Evolutionary conservation across 2,329 filamentous ascomycete species (phyloP).

Genomic region (Penicillium sp.): DNA sequence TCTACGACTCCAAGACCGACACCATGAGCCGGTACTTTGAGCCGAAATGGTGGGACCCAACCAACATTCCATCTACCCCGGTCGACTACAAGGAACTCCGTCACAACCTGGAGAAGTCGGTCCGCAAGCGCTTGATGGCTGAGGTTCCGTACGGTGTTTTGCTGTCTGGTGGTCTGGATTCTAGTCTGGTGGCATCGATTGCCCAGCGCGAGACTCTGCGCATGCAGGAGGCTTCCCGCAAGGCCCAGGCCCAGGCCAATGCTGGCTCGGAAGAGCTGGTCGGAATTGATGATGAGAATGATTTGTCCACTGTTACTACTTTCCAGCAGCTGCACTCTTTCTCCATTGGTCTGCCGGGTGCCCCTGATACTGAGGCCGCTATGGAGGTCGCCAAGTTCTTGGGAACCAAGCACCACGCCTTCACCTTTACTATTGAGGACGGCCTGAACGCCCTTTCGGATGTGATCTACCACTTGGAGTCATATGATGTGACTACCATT

Average conservation of each 20-base stretch:
- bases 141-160: conserved; percentile 97
- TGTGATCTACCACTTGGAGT: conserved; percentile 96
- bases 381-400: conserved; percentile 92
- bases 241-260: conserved; percentile 40
- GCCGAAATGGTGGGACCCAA: conserved; percentile 84
- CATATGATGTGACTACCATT: conserved; percentile 97
- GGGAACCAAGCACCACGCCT: conserved; percentile 94
- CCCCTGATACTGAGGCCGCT: conserved; percentile 87
- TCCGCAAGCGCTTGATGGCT: conserved; percentile 95
- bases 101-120: conserved; percentile 77
- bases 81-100: conserved; percentile 79
- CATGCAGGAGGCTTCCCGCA: conserved; percentile 58
- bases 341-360: conserved; percentile 90
- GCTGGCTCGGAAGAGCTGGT: conserved; percentile 59
- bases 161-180: conserved; percentile 91
- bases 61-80: conserved; percentile 69
- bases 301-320: conserved; percentile 81
- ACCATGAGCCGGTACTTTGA: conserved; percentile 81
- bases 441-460: conserved; percentile 94
- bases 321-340: conserved; percentile 96
- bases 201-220: conserved; percentile 86
- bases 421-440: conserved; percentile 97
- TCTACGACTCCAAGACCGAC: conserved; percentile 91
- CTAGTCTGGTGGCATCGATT: conserved; percentile 88
- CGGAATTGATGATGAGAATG: conserved; percentile 88